Conservation (phyloP, 352 stramenopile species). For the Phytophthora fragariaefolia region DNA sequence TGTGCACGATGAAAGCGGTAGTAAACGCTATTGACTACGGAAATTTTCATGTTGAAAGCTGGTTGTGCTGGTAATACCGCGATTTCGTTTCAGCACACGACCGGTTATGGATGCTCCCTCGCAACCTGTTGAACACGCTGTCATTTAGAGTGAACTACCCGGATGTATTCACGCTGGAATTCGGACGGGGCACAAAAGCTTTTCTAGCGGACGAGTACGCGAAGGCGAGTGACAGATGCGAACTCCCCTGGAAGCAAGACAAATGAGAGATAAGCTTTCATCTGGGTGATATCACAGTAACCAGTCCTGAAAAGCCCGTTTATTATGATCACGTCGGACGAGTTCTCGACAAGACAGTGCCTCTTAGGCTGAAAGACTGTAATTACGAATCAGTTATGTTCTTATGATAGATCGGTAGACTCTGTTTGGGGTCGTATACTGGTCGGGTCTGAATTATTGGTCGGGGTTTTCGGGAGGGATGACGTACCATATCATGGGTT, state of each 20-base stretch:
- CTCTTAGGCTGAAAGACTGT: too few relatives aligned
- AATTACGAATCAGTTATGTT: too few relatives aligned
- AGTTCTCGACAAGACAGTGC: too few relatives aligned
- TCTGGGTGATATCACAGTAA: not conserved
- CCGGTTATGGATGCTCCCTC: slow-evolving; percentile 1
- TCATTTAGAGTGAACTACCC: slow-evolving; percentile 8
- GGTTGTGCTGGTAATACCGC: not conserved
- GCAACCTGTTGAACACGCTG: slow-evolving; percentile 11
- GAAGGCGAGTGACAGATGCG: not conserved
- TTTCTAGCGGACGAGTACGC: not conserved
- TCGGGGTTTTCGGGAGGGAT: too few relatives aligned
- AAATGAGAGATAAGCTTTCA: not conserved
- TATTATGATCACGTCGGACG: too few relatives aligned
- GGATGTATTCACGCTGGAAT: slow-evolving; percentile 2
- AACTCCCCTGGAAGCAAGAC: not conserved
- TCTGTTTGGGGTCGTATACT: too few relatives aligned
- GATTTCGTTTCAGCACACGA: not conserved
- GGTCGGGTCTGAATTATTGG: too few relatives aligned
- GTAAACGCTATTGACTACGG: not conserved
- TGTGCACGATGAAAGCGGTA: slow-evolving; percentile 1
- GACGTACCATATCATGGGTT: too few relatives aligned
- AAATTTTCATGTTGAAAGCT: not conserved
- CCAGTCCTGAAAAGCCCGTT: too few relatives aligned
- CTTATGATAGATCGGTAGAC: too few relatives aligned
- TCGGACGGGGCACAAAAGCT: not conserved